phyloP scores from a whole-genome alignment of 371 early-diverging fungal species.

The Saksenaea oblongispora region DNA sequence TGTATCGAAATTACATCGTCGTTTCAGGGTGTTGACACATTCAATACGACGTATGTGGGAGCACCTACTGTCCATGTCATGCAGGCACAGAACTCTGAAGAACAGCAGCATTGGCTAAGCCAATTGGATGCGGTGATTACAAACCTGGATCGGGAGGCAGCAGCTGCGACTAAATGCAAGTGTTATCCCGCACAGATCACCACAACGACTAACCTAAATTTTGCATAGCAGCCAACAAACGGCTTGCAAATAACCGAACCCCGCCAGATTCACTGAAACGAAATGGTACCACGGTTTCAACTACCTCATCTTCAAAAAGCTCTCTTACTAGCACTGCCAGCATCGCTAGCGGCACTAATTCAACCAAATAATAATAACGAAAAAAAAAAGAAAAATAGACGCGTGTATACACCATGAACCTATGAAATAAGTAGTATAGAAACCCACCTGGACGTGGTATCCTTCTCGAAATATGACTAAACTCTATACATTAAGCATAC shows the following conservation, averaged over 20 bases:
- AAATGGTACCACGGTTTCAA: neutral
- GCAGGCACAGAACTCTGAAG: constrained; percentile 17
- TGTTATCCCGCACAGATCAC: neutral
- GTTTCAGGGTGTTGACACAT: constrained; percentile 26
- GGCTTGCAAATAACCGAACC: neutral
- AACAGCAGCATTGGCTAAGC: constrained; percentile 25
- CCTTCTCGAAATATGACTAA: too few species aligned
- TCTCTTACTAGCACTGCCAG: neutral
- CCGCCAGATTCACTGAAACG: constrained; percentile 1
- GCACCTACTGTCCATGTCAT: constrained; percentile 22
- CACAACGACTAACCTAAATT: neutral
- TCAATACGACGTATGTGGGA: constrained; percentile 28
- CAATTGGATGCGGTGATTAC: constrained; percentile 20
- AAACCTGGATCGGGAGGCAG: constrained; percentile 8
- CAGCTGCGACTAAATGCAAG: constrained; percentile 3
- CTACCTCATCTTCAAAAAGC: neutral
- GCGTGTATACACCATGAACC: too few species aligned
- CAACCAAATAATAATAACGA: neutral
- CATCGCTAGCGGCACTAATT: neutral
- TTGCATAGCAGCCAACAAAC: neutral
- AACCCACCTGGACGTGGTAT: too few species aligned
- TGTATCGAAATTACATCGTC: constrained; percentile 32
- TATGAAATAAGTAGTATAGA: too few species aligned
- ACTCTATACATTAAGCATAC: too few species aligned
- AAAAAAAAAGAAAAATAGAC: neutral